Evolutionary conservation across 106 monocot species (phyloP).

Genomic region (Apostasia ramifera): DNA sequence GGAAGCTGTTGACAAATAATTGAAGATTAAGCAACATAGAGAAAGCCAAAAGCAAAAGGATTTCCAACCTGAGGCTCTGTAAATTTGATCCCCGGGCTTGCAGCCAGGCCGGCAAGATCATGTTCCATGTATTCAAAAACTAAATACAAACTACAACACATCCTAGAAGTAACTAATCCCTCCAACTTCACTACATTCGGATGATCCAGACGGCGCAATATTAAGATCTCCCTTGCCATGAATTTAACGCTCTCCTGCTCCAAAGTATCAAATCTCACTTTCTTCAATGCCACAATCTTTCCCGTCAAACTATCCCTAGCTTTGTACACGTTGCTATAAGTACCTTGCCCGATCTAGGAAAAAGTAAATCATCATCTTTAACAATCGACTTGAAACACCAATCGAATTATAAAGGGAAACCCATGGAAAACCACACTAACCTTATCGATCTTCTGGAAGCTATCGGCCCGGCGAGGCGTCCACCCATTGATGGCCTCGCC

Average conservation of each 20-base stretch:
- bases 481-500: constrained; percentile 74
- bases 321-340: constrained; percentile 73
- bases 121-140: constrained; percentile 73
- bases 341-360: constrained; percentile 58
- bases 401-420: too few species aligned
- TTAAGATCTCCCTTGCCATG: constrained; percentile 61
- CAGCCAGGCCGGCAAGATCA: constrained; percentile 56
- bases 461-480: constrained; percentile 63
- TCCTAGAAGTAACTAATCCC: constrained; percentile 58
- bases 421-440: not conserved
- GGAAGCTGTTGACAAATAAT: not conserved
- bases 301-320: constrained; percentile 39
- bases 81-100: constrained; percentile 46
- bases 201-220: constrained; percentile 49
- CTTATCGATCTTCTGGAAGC: constrained; percentile 74
- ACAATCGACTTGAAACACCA: not conserved
- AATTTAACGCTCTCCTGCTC: constrained; percentile 67
- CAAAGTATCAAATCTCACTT: constrained; percentile 62
- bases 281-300: constrained; percentile 61
- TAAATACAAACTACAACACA: constrained; percentile 61
- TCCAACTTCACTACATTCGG: constrained; percentile 60
- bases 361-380: not conserved
- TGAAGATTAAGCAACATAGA: not conserved
- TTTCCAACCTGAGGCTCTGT: constrained; percentile 41
- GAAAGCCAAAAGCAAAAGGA: not conserved